Evolutionary conservation across 768 basidiomycete genomes (phyloP), one percentile per base, ranked within the genome.

Genomic region (Amanita pallidorosea): DNA sequence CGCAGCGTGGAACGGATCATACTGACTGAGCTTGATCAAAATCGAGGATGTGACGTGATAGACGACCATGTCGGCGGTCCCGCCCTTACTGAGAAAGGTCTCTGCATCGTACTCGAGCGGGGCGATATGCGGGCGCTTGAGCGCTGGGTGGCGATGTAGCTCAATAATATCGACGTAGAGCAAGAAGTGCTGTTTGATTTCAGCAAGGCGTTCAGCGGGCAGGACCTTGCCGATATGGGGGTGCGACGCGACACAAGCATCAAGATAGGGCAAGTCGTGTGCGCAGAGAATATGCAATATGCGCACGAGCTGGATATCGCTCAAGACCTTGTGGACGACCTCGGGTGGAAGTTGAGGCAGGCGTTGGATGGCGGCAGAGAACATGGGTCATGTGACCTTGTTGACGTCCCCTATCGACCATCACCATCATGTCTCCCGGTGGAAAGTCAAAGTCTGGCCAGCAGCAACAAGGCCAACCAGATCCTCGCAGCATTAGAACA

Each of bases 401-500:
- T 45, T 44, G 34, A 29, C 50, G 33, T 34, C 33, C 45, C 34
- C 45, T 29, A 29, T 29, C 29, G 29, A 20, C 42, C 29, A 50
- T 40, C 41, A 35, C 49, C 42, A 36, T n/a, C 50, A 43, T 45
- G 43, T 35, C 50, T 45, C 50, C 33, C 1, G 81, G 80, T 46
- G 82, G 80, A 57, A 85, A 84, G 58, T 75, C 81, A 47, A 80
- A 80, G 66, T 66, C 72, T 8, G 76, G 74, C 29, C 67, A 34
- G 58, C 70, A 29, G 54, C 64, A 63, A 15, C 64, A 63, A 15
- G 54, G 63, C 4, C 60, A 67, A 20, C 62, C 63, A 35, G 64
- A 67, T 53, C 66, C 58, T 23, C 66, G 70, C 34, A 65, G 71
- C 6, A 70, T 82, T 52, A 79, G 81, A 56, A 87, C 85, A 5